Evolutionary conservation across 2,329 filamentous ascomycete species (phyloP), one percentile per base, ranked within the genome.

Genomic region (Pseudogymnoascus sp.): DNA sequence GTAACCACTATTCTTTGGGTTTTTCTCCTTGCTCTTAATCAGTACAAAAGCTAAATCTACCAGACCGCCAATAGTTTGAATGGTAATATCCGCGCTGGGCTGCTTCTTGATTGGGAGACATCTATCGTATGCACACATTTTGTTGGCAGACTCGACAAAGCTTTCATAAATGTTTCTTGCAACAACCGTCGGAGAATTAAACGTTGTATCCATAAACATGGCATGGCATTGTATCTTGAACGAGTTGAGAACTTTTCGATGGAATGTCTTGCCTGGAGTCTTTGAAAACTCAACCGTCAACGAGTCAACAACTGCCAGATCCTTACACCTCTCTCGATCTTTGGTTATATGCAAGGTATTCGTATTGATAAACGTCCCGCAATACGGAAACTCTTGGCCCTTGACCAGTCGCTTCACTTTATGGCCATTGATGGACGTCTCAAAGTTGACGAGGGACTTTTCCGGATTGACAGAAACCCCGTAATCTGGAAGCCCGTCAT

Each of bases 391-490:
- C n/a, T 65, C 65, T 19, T 10, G 39, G 0, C 66, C 67, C 1
- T 70, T 70, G 62, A 74, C 75, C 37, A 82, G 67, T 37, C 79
- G 77, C 3, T 77, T 75, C 37, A 89, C 78, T 28, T 74, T 71
- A 6, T 70, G 68, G 0, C 79, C 83, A 28, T 79, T 73, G 38
- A 91, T 74, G 0, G 69, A 69, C 55, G 87, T 75, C 18, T 88
- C 82, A 70, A 97, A 97, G 71, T 96, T 99, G 59, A 86, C 82
- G 60, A 96, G 76, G 35, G 86, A 94, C 75, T 99, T 99, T 55
- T 79, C 75, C 0, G 82, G 76, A 69, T 88, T 92, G 59, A 96
- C 85, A 3, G 77, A 72, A 3, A 96, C 86, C 3, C 94, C 94
- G 68, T 95, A 97, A 33, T 85, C 81, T 0, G 86, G 82, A 34